A percentile compares a stretch with the other conserved stretches of the same genome.
These are phyloP conservation scores for Crotalaria pallida DNA, from an alignment of 306 rosid genomes.

Conservation along the genomic window DNA sequence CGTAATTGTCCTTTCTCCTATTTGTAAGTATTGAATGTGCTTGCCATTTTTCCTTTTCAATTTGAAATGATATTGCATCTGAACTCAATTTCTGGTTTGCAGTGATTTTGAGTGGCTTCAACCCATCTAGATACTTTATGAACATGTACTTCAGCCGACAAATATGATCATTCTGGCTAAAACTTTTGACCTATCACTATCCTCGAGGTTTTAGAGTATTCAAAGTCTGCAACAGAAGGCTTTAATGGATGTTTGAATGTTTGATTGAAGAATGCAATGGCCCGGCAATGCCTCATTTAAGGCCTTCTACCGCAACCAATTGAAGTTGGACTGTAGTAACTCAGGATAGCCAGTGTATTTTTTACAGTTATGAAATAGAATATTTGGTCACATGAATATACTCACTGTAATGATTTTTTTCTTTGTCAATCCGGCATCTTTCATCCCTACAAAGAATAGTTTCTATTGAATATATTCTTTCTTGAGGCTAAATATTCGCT, in stretches of 20 bases:
- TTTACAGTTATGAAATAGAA: slow-evolving; percentile 37
- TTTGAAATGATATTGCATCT: slow-evolving; percentile 13
- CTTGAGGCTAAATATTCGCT: background rate
- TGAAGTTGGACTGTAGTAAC: slow-evolving; percentile 43
- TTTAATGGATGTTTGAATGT: slow-evolving; percentile 32
- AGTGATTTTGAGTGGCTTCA: slow-evolving; percentile 97
- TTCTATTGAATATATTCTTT: slow-evolving; percentile 10
- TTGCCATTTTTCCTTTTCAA: slow-evolving; percentile 14
- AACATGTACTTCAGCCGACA: slow-evolving; percentile 75
- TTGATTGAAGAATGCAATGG: slow-evolving; percentile 25
- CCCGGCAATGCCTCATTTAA: slow-evolving; percentile 29
- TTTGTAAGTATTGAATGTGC: slow-evolving; percentile 64
- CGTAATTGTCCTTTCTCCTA: slow-evolving; percentile 86
- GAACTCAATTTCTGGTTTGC: slow-evolving; percentile 34
- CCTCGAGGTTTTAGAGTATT: slow-evolving; percentile 41
- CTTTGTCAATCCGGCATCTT: slow-evolving; percentile 27
- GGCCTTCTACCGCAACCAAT: slow-evolving; percentile 41
- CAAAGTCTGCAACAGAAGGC: slow-evolving; percentile 38
- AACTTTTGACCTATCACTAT: slow-evolving; percentile 42
- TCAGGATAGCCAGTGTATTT: slow-evolving; percentile 43
- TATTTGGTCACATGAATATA: slow-evolving; percentile 43
- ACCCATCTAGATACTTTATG: slow-evolving; percentile 96
- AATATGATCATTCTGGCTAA: slow-evolving; percentile 38
- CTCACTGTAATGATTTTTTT: slow-evolving; percentile 36
- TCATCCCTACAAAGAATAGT: slow-evolving; percentile 20